These are phyloP conservation scores for Aspergillus proliferans DNA, from an alignment of 2,329 filamentous ascomycete species.

Conservation along the genomic window DNA sequence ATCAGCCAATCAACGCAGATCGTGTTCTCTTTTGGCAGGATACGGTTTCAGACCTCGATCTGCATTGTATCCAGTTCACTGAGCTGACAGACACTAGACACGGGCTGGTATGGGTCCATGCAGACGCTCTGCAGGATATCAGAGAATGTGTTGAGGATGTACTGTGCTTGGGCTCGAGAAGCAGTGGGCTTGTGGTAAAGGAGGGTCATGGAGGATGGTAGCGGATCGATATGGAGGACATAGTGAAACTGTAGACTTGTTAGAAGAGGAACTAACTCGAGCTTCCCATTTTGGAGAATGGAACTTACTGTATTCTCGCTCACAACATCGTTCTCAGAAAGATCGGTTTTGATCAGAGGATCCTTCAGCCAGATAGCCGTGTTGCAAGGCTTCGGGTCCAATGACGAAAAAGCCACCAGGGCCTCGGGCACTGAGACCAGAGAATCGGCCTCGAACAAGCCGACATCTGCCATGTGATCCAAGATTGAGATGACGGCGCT, in stretches of 20 bases:
- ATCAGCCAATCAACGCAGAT: conserved; percentile 7
- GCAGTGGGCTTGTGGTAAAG: conserved; percentile 9
- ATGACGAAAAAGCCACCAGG: conserved; percentile 5
- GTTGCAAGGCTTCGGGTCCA: conserved; percentile 10
- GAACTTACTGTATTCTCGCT: neutral
- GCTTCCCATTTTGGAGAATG: too few relatives aligned
- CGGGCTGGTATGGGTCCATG: conserved; percentile 6
- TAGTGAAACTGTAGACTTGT: conserved; percentile 6
- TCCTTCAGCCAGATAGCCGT: conserved; percentile 9
- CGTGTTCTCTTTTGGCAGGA: conserved; percentile 2
- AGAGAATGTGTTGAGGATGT: conserved; percentile 6
- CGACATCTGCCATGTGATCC: conserved; percentile 5
- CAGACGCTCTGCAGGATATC: conserved; percentile 8
- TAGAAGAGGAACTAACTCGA: too few relatives aligned
- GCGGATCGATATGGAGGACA: conserved; percentile 7
- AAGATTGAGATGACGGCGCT: conserved; percentile 4
- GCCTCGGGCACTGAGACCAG: conserved; percentile 7
- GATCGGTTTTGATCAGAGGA: conserved; percentile 4
- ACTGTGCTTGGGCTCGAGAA: conserved; percentile 6
- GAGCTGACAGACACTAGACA: conserved; percentile 6
- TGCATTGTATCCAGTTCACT: conserved; percentile 10
- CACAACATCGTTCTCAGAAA: neutral
- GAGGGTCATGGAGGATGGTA: conserved; percentile 6
- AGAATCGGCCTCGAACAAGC: conserved; percentile 4
- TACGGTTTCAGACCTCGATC: conserved; percentile 9